Conservation (phyloP, 257 asterid genomes). For the Nicotiana otophora region DNA sequence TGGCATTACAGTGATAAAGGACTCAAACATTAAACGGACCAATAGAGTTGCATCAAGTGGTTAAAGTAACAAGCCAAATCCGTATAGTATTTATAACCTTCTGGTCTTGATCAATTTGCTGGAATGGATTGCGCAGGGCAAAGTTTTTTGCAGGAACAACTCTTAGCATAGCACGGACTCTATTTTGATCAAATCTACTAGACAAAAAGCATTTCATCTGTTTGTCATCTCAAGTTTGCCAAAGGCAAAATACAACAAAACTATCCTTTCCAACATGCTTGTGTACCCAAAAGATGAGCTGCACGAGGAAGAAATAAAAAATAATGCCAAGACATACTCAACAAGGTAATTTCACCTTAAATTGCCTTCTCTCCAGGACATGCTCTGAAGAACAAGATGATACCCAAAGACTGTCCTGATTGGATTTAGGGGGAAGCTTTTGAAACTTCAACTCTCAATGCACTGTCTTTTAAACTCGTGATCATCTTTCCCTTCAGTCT, state of each 20-base stretch:
- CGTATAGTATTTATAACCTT: not conserved
- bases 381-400: not conserved
- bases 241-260: not conserved
- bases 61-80: not conserved
- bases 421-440: not conserved
- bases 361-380: not conserved
- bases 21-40: not conserved
- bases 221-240: not conserved
- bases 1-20: not conserved
- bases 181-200: not conserved
- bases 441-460: slow-evolving; percentile 25
- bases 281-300: not conserved
- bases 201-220: not conserved
- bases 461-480: slow-evolving; percentile 48
- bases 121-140: not conserved
- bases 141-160: not conserved
- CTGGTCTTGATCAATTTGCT: not conserved
- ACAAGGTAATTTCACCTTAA: not conserved
- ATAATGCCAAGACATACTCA: not conserved
- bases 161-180: not conserved
- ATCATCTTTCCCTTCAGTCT: slow-evolving; percentile 20
- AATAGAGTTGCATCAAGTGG: not conserved
- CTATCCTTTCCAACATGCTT: not conserved
- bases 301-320: not conserved
- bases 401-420: not conserved